phyloP scores from a whole-genome alignment of 2,329 filamentous ascomycete species.

The Aureobasidium sp. region DNA sequence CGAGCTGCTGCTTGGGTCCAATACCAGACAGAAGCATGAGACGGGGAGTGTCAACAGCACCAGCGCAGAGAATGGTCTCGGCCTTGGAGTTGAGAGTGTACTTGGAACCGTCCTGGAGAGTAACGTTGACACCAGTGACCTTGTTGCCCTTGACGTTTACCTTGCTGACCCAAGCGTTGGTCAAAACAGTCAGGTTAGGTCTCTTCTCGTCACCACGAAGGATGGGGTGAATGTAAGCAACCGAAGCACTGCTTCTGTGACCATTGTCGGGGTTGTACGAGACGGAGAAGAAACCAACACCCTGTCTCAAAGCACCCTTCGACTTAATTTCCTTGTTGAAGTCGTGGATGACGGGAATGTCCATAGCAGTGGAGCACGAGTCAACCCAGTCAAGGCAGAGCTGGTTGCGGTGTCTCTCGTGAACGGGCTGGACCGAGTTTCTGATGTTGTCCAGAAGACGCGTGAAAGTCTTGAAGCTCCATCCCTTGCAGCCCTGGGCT shows the following conservation, averaged over 20 bases:
- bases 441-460: conserved; percentile 73
- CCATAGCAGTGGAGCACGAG: conserved; percentile 67
- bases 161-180: conserved; percentile 79
- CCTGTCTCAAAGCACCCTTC: conserved; percentile 62
- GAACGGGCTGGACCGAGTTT: conserved; percentile 85
- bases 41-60: conserved; percentile 73
- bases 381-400: conserved; percentile 85
- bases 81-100: conserved; percentile 52
- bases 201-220: conserved; percentile 73
- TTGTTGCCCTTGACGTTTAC: conserved; percentile 62
- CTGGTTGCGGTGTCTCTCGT: conserved; percentile 78
- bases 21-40: conserved; percentile 47
- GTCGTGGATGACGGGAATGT: conserved; percentile 73
- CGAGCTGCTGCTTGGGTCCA: conserved; percentile 40
- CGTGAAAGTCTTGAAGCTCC: conserved; percentile 79
- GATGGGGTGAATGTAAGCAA: conserved; percentile 90
- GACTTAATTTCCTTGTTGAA: conserved; percentile 78
- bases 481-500: conserved; percentile 70
- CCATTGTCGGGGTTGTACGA: conserved; percentile 87
- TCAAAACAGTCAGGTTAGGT: conserved; percentile 77
- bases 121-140: conserved; percentile 67
- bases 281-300: conserved; percentile 84
- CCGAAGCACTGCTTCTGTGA: conserved; percentile 73
- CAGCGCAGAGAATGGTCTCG: conserved; percentile 73
- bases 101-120: conserved; percentile 51